Evolutionary conservation across 1,139 yeast species (phyloP), one percentile per base, ranked within the genome.

Genomic region (Insectozyma bohioensis): DNA sequence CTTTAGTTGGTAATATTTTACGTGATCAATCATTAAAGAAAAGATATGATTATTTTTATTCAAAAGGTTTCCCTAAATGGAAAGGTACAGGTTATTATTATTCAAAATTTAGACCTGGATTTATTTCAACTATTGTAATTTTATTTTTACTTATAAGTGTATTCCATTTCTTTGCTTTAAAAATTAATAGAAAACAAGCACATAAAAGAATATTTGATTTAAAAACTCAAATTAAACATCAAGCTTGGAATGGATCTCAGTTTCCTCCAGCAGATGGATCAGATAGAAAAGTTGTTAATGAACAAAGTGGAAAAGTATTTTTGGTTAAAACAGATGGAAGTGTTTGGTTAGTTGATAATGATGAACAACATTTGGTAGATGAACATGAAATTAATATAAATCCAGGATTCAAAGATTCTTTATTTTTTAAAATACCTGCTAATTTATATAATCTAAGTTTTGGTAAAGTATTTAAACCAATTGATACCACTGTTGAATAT

Each of bases 51-150:
- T 90, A 80, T 57, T 92, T 86, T 59, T 65, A 85, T 37, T 67
- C 74, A 24, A 76, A 80, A 46, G 99, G 98, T 3, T 92, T 92
- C 59, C 99, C 98, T 4, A 71, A 72, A 39, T 86, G 85, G 77
- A 78, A 74, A 38, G 76, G 74, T 0, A 61, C 74, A 2, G 75
- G 69, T 0, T 78, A 74, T 52, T 65, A 61, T 34, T 75, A 74
- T 42, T 58, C 74, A 27, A 67, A 72, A 48, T 81, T 76, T 55
- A 69, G 76, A 34, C 87, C 86, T 6, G 85, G 82, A 26, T 47
- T 85, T 2, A 40, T 66, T 2, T 61, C 78, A 34, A 78, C 86
- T 0, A 41, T 79, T 12, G 43, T 65, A 1, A 62, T 80, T 24
- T 53, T 83, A 32, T 72, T 63, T 34, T 30, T 74, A 1, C 40